Conservation (phyloP, 2,329 filamentous ascomycete genomes). For the Paracoccidioides lutzii region DNA sequence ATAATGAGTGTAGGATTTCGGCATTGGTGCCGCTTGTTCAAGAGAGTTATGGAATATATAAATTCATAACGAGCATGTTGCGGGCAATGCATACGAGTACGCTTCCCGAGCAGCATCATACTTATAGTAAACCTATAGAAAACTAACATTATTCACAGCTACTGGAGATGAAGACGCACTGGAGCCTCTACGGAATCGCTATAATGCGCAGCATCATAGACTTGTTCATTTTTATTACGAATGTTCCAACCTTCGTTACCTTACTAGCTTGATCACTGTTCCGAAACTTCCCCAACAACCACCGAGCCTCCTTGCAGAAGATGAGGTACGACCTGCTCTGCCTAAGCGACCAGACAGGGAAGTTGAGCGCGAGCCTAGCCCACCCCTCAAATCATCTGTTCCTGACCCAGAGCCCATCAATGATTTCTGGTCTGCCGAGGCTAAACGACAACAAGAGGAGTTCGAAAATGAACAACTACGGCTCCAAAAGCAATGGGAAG, state of each 20-base stretch:
- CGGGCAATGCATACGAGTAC: conserved; percentile 90
- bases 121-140: conserved; percentile 12
- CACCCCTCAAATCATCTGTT: conserved; percentile 49
- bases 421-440: conserved; percentile 94
- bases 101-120: conserved; percentile 19
- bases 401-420: conserved; percentile 83
- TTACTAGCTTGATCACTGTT: conserved; percentile 91
- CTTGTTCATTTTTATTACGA: conserved; percentile 98
- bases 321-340: conserved; percentile 69
- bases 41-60: conserved; percentile 98
- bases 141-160: conserved; percentile 34
- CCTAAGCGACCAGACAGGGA: conserved; percentile 61
- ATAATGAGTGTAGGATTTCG: conserved; percentile 94
- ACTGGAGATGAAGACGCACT: conserved; percentile 90
- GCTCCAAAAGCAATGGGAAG: conserved; percentile 73
- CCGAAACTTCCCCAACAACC: conserved; percentile 92
- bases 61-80: conserved; percentile 99
- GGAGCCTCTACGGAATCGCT: conserved; percentile 72
- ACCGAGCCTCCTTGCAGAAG: conserved; percentile 74
- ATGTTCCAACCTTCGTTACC: conserved; percentile 91
- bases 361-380: conserved; percentile 57
- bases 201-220: conserved; percentile 92
- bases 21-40: conserved; percentile 86
- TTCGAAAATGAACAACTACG: conserved; percentile 90
- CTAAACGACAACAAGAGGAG: conserved; percentile 80